Evolutionary conservation across 495 filamentous ascomycete genomes (phyloP).

Genomic region (Aspergillus biplanus): DNA sequence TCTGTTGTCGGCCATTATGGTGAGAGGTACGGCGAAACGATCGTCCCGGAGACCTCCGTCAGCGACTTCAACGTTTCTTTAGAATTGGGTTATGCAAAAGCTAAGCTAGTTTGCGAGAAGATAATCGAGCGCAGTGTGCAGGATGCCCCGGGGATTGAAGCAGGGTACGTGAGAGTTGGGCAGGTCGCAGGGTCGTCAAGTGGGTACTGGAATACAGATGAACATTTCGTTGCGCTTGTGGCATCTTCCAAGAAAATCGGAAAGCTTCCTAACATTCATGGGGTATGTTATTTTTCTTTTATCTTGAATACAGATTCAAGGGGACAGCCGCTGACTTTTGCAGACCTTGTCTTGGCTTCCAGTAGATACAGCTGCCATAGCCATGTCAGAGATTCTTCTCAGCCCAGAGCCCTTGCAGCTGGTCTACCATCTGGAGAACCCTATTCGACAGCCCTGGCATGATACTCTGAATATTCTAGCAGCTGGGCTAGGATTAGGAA

Average conservation of each 20-base stretch:
- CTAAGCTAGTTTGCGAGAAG: slow-evolving; percentile 15
- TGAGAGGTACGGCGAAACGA: not conserved
- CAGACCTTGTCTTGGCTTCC: slow-evolving; percentile 20
- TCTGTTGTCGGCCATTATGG: slow-evolving; percentile 42
- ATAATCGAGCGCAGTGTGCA: slow-evolving; percentile 6
- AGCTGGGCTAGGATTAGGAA: not conserved
- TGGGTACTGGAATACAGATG: slow-evolving; percentile 58
- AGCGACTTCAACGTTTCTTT: not conserved
- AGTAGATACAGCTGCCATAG: not conserved
- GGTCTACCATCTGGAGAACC: slow-evolving; percentile 16
- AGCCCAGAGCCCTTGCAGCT: not conserved
- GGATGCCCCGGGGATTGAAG: not conserved
- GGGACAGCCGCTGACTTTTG: not conserved
- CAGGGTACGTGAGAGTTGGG: slow-evolving; percentile 40
- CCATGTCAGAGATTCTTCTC: slow-evolving; percentile 3
- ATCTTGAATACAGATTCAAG: too few species aligned
- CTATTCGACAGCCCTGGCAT: slow-evolving; percentile 10
- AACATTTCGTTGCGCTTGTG: slow-evolving; percentile 42
- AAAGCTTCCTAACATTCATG: slow-evolving; percentile 41
- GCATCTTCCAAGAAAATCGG: slow-evolving; percentile 47
- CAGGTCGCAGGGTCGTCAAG: slow-evolving; percentile 55
- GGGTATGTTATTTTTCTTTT: slow-evolving; percentile 19
- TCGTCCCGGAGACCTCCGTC: slow-evolving; percentile 1
- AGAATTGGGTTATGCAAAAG: slow-evolving; percentile 2
- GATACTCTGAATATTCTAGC: not conserved